A percentile compares a stretch with the other conserved stretches of the same genome.
These are phyloP conservation scores for Verticillium albo-atrum DNA, from an alignment of 2,329 filamentous ascomycete species.

Conservation along the genomic window DNA sequence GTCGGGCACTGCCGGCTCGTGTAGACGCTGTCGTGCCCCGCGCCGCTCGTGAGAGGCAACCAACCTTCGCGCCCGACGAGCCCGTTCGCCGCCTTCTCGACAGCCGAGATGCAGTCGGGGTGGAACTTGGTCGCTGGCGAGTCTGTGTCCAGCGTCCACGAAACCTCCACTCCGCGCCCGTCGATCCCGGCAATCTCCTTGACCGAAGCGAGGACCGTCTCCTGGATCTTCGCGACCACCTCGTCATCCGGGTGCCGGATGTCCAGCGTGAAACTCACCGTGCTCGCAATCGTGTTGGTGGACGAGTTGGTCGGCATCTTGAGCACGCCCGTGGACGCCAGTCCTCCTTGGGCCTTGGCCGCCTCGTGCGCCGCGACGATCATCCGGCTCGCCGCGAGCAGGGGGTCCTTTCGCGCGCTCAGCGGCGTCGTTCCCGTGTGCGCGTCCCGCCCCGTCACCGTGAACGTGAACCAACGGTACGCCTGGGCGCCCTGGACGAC, in stretches of 20 bases:
- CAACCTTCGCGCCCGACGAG: slow-evolving; percentile 42
- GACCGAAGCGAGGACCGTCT: slow-evolving; percentile 17
- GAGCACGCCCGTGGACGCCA: slow-evolving; percentile 68
- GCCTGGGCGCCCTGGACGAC: slow-evolving; percentile 71
- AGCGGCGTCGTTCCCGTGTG: slow-evolving; percentile 75
- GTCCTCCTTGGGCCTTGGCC: slow-evolving; percentile 53
- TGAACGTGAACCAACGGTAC: slow-evolving; percentile 69
- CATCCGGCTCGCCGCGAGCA: slow-evolving; percentile 63
- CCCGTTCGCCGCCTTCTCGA: slow-evolving; percentile 54
- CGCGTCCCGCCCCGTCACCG: slow-evolving; percentile 61
- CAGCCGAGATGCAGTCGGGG: slow-evolving; percentile 60
- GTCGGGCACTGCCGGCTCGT: slow-evolving; percentile 55
- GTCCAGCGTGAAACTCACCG: slow-evolving; percentile 13
- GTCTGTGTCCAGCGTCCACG: slow-evolving; percentile 58
- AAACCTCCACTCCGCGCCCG: slow-evolving; percentile 35
- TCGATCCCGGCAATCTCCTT: slow-evolving; percentile 17
- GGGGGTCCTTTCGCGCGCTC: slow-evolving; percentile 59
- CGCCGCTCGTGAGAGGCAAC: slow-evolving; percentile 34
- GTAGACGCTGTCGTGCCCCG: slow-evolving; percentile 50
- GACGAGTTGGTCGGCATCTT: slow-evolving; percentile 13
- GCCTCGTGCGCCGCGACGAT: slow-evolving; percentile 62
- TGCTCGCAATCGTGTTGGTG: slow-evolving; percentile 12
- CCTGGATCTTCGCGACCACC: slow-evolving; percentile 13
- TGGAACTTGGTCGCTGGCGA: slow-evolving; percentile 62
- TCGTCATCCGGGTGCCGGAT: slow-evolving; percentile 12